Conservation (phyloP, 208 protist genomes). For the Trypanosomatidae sp. region DNA sequence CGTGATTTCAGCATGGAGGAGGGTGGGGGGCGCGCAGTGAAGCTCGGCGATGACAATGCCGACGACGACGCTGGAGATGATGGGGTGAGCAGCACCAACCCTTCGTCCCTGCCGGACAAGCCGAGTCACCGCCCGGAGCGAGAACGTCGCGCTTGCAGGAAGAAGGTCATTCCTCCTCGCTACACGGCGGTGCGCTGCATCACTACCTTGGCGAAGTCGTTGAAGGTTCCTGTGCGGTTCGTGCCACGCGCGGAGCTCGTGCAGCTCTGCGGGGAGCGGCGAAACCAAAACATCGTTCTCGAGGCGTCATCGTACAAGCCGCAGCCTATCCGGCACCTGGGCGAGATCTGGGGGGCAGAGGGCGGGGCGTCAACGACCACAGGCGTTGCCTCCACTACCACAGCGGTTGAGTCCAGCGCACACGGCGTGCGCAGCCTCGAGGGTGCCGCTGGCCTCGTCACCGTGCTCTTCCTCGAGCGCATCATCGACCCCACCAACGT, state of each 20-base stretch:
- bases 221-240: slow-evolving; percentile 49
- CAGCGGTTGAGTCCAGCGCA: not conserved
- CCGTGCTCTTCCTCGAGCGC: slow-evolving; percentile 70
- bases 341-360: slow-evolving; percentile 11
- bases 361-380: not conserved
- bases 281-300: slow-evolving; percentile 81
- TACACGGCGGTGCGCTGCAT: slow-evolving; percentile 70
- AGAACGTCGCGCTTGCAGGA: not conserved
- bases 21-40: not conserved
- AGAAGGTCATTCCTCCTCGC: slow-evolving; percentile 39
- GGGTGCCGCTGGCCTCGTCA: not conserved
- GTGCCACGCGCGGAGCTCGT: slow-evolving; percentile 68
- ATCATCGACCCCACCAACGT: slow-evolving; percentile 81
- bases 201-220: slow-evolving; percentile 45
- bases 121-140: not conserved
- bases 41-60: not conserved
- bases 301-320: slow-evolving; percentile 57
- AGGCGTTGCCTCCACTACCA: not conserved
- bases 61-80: not conserved
- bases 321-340: slow-evolving; percentile 10
- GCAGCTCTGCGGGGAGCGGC: slow-evolving; percentile 77
- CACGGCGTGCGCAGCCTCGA: not conserved
- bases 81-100: not conserved
- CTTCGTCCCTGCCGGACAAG: not conserved
- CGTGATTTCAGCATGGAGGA: slow-evolving; percentile 66